Percentiles rank a stretch among this genome's conserved stretches.
These are phyloP conservation scores for Vararia minispora DNA, from an alignment of 768 basidiomycete species.

Conservation along the genomic window DNA sequence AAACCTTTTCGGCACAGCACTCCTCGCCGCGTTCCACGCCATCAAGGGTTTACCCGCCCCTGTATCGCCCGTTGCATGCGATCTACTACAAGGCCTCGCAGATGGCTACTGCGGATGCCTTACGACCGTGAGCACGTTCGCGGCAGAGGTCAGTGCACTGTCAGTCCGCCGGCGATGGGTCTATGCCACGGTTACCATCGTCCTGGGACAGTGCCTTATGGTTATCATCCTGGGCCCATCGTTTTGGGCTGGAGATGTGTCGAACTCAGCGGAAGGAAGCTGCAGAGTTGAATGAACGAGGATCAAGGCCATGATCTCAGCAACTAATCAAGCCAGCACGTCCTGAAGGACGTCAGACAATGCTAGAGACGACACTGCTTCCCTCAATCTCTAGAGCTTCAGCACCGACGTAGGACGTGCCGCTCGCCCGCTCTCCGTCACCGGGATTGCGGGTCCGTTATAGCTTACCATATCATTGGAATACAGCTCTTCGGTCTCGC, in stretches of 20 bases:
- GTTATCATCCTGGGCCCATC: conserved; percentile 65
- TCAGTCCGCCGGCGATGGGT: conserved; percentile 44
- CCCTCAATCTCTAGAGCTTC: no score
- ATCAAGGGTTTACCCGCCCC: conserved; percentile 44
- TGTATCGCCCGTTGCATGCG: conserved; percentile 46
- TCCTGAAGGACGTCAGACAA: no score
- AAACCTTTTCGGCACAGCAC: conserved; percentile 70
- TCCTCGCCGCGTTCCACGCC: conserved; percentile 65
- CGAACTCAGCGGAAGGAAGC: no score
- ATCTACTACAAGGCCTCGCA: conserved; percentile 65
- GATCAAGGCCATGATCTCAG: no score
- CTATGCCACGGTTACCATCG: conserved; percentile 32
- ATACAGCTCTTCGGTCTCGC: no score
- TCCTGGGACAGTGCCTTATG: conserved; percentile 55
- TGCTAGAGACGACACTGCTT: no score
- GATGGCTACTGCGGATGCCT: conserved; percentile 96
- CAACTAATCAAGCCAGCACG: no score
- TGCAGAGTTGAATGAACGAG: no score
- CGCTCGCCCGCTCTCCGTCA: no score
- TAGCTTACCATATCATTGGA: no score
- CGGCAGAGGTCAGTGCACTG: conserved; percentile 61
- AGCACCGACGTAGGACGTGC: no score
- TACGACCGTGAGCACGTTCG: conserved; percentile 91
- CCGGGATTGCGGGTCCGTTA: no score
- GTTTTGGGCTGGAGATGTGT: conserved; percentile 38